Evolutionary conservation across 441 rosid genomes (phyloP).

Genomic region (Biscutella laevigata): DNA sequence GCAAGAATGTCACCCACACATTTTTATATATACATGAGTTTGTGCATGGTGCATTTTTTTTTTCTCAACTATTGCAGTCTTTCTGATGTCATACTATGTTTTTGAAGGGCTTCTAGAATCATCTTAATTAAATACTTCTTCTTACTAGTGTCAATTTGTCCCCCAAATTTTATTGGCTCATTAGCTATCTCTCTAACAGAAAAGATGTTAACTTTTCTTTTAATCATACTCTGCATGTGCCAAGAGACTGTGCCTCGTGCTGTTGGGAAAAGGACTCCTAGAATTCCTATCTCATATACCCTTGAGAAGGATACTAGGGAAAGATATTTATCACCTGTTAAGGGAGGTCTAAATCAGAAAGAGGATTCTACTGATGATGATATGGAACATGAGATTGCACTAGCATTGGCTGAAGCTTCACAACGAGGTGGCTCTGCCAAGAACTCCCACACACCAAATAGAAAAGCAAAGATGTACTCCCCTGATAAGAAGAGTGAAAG

Average conservation of each 20-base stretch:
- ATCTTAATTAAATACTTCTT: neutral
- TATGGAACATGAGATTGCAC: conserved; percentile 48
- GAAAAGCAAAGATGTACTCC: conserved; percentile 33
- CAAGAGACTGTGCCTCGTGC: conserved; percentile 44
- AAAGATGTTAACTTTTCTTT: conserved; percentile 14
- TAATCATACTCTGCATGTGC: conserved; percentile 20
- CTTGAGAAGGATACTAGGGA: conserved; percentile 39
- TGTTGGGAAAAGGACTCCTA: conserved; percentile 59
- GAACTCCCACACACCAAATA: conserved; percentile 37
- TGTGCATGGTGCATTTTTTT: conserved; percentile 2
- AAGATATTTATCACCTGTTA: conserved; percentile 51
- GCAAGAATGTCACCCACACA: conserved; percentile 4
- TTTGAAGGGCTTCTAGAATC: conserved; percentile 2
- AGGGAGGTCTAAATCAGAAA: conserved; percentile 45
- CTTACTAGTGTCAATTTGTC: neutral
- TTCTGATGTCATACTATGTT: conserved; percentile 3
- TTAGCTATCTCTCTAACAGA: neutral
- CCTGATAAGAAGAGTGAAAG: conserved; percentile 29
- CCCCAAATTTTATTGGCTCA: neutral
- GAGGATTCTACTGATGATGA: conserved; percentile 42
- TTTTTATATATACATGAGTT: conserved; percentile 14
- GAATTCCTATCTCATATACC: conserved; percentile 44
- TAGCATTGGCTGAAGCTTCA: conserved; percentile 46
- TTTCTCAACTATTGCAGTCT: neutral
- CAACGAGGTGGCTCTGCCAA: conserved; percentile 47